Evolutionary conservation across 306 rosid genomes (phyloP).

Genomic region (Leucaena leucocephala): DNA sequence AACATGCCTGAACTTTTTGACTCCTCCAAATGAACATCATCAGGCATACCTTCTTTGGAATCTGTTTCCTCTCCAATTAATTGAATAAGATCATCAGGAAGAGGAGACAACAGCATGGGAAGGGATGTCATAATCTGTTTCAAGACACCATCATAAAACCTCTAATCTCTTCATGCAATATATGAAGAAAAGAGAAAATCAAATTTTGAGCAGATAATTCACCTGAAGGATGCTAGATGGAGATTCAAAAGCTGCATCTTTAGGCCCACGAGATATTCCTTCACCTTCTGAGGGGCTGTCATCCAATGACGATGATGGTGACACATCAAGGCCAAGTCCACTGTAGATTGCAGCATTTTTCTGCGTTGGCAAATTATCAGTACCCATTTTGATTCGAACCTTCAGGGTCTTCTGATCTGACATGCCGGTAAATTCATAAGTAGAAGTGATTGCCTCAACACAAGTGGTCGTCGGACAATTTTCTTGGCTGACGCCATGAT

Average conservation of each 20-base stretch:
- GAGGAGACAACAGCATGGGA: slow-evolving; percentile 79
- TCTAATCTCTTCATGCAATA: slow-evolving; percentile 43
- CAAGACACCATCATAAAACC: slow-evolving; percentile 38
- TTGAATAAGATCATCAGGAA: slow-evolving; percentile 64
- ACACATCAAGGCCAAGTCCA: slow-evolving; percentile 87
- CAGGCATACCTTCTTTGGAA: slow-evolving; percentile 46
- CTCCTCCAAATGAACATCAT: slow-evolving; percentile 50
- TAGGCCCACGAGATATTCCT: slow-evolving; percentile 62
- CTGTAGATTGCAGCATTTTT: slow-evolving; percentile 73
- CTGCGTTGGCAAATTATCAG: slow-evolving; percentile 64
- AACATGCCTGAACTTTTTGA: slow-evolving; percentile 52
- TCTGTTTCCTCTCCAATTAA: slow-evolving; percentile 53
- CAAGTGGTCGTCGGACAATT: slow-evolving; percentile 30
- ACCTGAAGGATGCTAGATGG: slow-evolving; percentile 85
- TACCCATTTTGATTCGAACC: slow-evolving; percentile 78
- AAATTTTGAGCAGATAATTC: slow-evolving; percentile 41
- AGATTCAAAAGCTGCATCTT: slow-evolving; percentile 60
- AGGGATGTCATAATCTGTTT: slow-evolving; percentile 81
- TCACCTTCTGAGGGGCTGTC: slow-evolving; percentile 79
- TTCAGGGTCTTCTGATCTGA: slow-evolving; percentile 71
- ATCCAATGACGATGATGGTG: slow-evolving; percentile 81
- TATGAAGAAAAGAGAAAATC: slow-evolving; percentile 32
- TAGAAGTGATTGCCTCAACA: slow-evolving; percentile 46
- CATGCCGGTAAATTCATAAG: slow-evolving; percentile 41
- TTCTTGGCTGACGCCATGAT: slow-evolving; percentile 53